Evolutionary conservation across 768 basidiomycete genomes (phyloP).

Genomic region (Rhodocollybia butyracea): DNA sequence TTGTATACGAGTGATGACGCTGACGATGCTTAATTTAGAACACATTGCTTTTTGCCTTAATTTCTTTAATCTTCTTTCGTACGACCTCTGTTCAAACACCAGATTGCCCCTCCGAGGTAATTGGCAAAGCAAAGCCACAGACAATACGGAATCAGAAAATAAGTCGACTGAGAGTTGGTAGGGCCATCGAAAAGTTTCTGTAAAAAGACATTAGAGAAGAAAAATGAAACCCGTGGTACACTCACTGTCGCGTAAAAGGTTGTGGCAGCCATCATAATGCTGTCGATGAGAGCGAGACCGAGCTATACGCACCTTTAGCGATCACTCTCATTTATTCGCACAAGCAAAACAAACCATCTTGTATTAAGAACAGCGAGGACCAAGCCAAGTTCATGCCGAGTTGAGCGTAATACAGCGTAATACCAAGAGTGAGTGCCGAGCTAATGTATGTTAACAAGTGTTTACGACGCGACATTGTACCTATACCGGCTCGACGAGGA

Average conservation of each 20-base stretch:
- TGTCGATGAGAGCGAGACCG: conserved; percentile 53
- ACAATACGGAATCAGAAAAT: conserved; percentile 62
- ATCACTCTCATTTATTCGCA: background rate
- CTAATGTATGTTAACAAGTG: conserved; percentile 19
- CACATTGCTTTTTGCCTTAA: too few relatives aligned
- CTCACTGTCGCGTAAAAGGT: conserved; percentile 60
- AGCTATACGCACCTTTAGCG: conserved; percentile 28
- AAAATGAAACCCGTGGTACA: background rate
- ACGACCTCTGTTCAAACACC: conserved; percentile 44
- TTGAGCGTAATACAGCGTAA: conserved; percentile 61
- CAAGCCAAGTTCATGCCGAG: conserved; percentile 56
- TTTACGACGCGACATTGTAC: background rate
- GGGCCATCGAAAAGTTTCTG: conserved; percentile 50
- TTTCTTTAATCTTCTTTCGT: conserved; percentile 8
- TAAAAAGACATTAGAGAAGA: background rate
- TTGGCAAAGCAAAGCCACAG: conserved; percentile 64
- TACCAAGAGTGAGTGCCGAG: conserved; percentile 39
- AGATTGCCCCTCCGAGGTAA: conserved; percentile 66
- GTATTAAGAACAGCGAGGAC: conserved; percentile 60
- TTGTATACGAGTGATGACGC: too few relatives aligned
- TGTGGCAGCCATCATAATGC: conserved; percentile 47
- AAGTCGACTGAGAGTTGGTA: conserved; percentile 44
- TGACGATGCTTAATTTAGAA: too few relatives aligned
- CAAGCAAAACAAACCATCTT: background rate
- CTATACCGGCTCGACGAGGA: conserved; percentile 40